These are phyloP conservation scores for Ceratorhiza oryzae-sativae DNA, from an alignment of 1,284 basidiomycete genomes.

Conservation along the genomic window DNA sequence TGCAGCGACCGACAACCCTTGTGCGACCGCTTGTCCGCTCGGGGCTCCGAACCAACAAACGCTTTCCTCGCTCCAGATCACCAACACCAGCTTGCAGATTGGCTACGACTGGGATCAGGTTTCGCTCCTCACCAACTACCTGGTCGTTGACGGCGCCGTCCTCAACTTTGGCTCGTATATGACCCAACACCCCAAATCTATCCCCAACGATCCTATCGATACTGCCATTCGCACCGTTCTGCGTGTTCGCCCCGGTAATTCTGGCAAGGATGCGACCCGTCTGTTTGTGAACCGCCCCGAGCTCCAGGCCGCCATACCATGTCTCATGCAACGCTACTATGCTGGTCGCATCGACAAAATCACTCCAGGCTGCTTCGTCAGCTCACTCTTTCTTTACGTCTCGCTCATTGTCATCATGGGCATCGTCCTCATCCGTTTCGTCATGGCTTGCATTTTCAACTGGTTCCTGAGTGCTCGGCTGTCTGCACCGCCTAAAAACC, in stretches of 20 bases:
- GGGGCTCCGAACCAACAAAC: slow-evolving; percentile 64
- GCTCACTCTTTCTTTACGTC: slow-evolving; percentile 87
- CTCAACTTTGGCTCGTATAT: slow-evolving; percentile 94
- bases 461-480: slow-evolving; percentile 91
- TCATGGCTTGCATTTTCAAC: slow-evolving; percentile 95
- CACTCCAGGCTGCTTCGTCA: slow-evolving; percentile 94
- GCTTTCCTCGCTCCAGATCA: slow-evolving; percentile 65
- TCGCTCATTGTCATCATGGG: slow-evolving; percentile 91
- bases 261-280: slow-evolving; percentile 89
- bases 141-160: slow-evolving; percentile 93
- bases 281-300: slow-evolving; percentile 78
- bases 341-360: slow-evolving; percentile 97
- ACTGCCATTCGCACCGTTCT: slow-evolving; percentile 80
- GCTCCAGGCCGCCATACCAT: slow-evolving; percentile 73
- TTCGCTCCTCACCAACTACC: slow-evolving; percentile 67
- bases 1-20: slow-evolving; percentile 79
- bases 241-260: slow-evolving; percentile 55
- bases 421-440: slow-evolving; percentile 90
- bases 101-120: slow-evolving; percentile 93
- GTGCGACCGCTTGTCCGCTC: slow-evolving; percentile 70
- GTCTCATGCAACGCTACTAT: slow-evolving; percentile 83
- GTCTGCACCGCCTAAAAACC: slow-evolving; percentile 74
- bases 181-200: slow-evolving; percentile 68
- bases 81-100: slow-evolving; percentile 69
- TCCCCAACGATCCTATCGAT: slow-evolving; percentile 83